These are phyloP conservation scores for Chytridiales sp. DNA, from an alignment of 371 early-diverging fungal species.

Conservation along the genomic window DNA sequence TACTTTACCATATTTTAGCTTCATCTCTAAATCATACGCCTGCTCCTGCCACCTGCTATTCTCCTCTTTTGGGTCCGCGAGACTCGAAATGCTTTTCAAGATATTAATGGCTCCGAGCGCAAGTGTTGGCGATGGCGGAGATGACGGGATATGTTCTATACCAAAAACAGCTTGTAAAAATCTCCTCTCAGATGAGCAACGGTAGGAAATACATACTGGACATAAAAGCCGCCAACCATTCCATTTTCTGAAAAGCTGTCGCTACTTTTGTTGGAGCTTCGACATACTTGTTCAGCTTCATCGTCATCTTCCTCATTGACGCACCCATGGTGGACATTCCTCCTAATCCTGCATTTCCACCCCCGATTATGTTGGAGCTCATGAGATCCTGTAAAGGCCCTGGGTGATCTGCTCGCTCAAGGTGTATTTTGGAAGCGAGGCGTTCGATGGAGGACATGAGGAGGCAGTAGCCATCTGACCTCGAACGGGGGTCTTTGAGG, in stretches of 20 bases:
- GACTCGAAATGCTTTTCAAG: background rate
- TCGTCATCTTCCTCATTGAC: background rate
- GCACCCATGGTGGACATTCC: background rate
- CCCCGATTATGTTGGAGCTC: background rate
- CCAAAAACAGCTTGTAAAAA: constrained; percentile 3
- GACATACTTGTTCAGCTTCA: background rate
- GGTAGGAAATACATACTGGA: constrained; percentile 9
- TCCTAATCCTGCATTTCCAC: background rate
- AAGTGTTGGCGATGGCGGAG: constrained; percentile 5
- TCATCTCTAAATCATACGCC: constrained; percentile 2
- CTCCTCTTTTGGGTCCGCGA: constrained; percentile 12
- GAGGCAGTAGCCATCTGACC: constrained; percentile 13
- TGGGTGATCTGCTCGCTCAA: background rate
- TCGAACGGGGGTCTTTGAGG: constrained; percentile 3
- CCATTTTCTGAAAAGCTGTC: constrained; percentile 13
- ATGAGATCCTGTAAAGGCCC: background rate
- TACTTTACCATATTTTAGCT: constrained; percentile 9
- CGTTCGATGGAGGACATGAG: constrained; percentile 1
- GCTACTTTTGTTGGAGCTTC: background rate
- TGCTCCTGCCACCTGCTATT: constrained; percentile 19
- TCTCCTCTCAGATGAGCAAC: background rate
- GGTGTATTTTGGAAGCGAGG: background rate
- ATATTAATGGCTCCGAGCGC: constrained; percentile 7
- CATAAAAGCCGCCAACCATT: constrained; percentile 22
- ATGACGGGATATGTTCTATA: background rate